phyloP scores from a whole-genome alignment of 1,139 yeast genomes.

The Pichia sp. region DNA sequence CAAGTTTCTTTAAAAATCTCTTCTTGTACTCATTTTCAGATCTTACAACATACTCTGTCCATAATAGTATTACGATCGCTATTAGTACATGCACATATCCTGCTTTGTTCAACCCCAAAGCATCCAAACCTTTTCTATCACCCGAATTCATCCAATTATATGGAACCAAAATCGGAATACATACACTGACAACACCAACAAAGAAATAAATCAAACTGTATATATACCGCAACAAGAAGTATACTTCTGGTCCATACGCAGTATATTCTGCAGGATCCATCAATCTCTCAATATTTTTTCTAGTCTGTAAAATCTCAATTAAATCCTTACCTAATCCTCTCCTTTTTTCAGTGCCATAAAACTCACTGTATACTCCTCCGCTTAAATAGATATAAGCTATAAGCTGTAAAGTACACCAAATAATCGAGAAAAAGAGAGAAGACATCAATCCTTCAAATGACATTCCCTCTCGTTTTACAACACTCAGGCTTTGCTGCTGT shows the following conservation, averaged over 20 bases:
- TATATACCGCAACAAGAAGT: constrained; percentile 51
- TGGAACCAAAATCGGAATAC: constrained; percentile 40
- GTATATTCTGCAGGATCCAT: constrained; percentile 35
- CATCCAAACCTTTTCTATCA: constrained; percentile 1
- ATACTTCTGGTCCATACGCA: constrained; percentile 56
- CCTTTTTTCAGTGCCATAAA: constrained; percentile 18
- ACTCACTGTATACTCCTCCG: constrained; percentile 29
- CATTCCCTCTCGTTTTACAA: constrained; percentile 27
- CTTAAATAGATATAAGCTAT: constrained; percentile 39
- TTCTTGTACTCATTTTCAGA: not conserved
- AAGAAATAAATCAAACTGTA: constrained; percentile 43
- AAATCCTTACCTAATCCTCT: not conserved
- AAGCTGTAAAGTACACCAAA: constrained; percentile 47
- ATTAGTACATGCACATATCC: not conserved
- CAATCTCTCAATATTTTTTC: constrained; percentile 24
- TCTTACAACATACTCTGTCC: not conserved
- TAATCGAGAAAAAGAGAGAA: constrained; percentile 43
- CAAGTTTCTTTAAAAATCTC: not conserved
- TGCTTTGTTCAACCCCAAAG: constrained; percentile 3
- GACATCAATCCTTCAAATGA: constrained; percentile 40
- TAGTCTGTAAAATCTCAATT: not conserved
- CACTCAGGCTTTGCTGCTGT: constrained; percentile 8
- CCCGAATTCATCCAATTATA: constrained; percentile 32
- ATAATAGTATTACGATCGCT: not conserved
- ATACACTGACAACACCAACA: constrained; percentile 34